Conservation (phyloP, 2,329 filamentous ascomycete species). For the Trematosphaeria pertusa region DNA sequence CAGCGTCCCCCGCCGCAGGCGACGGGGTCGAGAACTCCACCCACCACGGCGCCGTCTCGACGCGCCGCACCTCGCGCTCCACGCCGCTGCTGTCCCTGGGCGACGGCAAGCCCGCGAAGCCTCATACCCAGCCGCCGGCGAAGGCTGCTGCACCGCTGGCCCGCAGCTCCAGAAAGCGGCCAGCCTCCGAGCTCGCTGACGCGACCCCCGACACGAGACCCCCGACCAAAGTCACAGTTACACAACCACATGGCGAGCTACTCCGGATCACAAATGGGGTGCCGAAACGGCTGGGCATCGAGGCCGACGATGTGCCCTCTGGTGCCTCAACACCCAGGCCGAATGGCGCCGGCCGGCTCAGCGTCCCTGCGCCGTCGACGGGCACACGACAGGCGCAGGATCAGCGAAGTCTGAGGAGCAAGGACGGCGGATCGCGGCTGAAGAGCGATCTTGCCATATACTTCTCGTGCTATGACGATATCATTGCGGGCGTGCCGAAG, state of each 20-base stretch:
- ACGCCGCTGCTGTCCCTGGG: constrained; percentile 30
- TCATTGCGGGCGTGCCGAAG: constrained; percentile 84
- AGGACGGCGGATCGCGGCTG: constrained; percentile 79
- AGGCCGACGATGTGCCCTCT: constrained; percentile 42
- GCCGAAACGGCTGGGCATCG: constrained; percentile 39
- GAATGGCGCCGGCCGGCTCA: constrained; percentile 32
- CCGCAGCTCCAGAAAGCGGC: constrained; percentile 39
- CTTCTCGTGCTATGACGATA: constrained; percentile 92
- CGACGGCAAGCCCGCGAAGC: constrained; percentile 28
- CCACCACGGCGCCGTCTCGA: constrained; percentile 25
- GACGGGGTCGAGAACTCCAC: constrained; percentile 30
- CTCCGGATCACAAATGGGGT: constrained; percentile 54
- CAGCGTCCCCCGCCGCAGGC: constrained; percentile 27
- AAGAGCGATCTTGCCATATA: constrained; percentile 92
- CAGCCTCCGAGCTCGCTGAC: constrained; percentile 34
- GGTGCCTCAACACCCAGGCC: constrained; percentile 40
- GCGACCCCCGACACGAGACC: constrained; percentile 41
- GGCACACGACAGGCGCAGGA: constrained; percentile 53
- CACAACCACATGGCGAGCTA: constrained; percentile 52
- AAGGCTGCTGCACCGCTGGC: constrained; percentile 27
- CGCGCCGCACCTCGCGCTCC: constrained; percentile 36
- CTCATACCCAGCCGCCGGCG: constrained; percentile 15
- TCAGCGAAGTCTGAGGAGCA: constrained; percentile 81
- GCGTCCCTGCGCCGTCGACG: constrained; percentile 32
- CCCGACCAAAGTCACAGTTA: constrained; percentile 52